phyloP scores from a whole-genome alignment of 1,139 yeast species.

The Candida anutae region DNA sequence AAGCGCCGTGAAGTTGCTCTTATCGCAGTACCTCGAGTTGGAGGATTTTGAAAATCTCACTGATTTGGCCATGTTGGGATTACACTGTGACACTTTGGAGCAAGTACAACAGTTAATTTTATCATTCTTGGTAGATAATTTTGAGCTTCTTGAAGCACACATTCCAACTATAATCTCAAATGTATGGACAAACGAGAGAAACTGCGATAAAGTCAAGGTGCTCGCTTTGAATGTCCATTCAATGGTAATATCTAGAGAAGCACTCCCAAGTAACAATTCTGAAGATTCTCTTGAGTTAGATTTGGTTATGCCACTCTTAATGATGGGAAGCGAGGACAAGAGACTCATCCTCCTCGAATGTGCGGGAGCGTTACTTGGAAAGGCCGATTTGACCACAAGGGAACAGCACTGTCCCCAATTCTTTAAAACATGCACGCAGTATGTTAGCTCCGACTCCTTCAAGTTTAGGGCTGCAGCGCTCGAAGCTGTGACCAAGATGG shows the following conservation, averaged over 20 bases:
- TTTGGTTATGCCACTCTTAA: too few relatives aligned
- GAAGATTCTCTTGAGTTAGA: too few relatives aligned
- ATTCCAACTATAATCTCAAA: too few relatives aligned
- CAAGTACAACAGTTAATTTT: slow-evolving; percentile 45
- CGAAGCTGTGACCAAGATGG: slow-evolving; percentile 28
- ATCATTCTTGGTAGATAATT: slow-evolving; percentile 13
- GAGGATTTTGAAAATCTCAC: slow-evolving; percentile 9
- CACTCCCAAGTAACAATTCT: too few relatives aligned
- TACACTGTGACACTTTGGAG: slow-evolving; percentile 28
- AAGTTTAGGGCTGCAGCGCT: slow-evolving; percentile 43
- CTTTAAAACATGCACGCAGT: slow-evolving; percentile 6
- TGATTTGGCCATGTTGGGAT: slow-evolving; percentile 20
- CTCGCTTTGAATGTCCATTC: slow-evolving; percentile 30
- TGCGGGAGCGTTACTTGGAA: slow-evolving; percentile 5
- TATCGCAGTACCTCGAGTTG: slow-evolving; percentile 10
- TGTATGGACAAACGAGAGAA: slow-evolving; percentile 8
- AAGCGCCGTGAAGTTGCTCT: slow-evolving; percentile 19
- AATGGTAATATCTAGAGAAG: too few relatives aligned
- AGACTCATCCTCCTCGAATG: slow-evolving; percentile 7
- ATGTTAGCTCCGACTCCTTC: slow-evolving; percentile 37
- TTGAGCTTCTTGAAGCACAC: slow-evolving; percentile 9
- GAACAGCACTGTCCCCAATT: too few relatives aligned
- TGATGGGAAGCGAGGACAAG: slow-evolving; percentile 5
- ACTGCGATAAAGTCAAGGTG: slow-evolving; percentile 39
- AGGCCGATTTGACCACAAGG: slow-evolving; percentile 1